Base-by-base conservation (phyloP, 73 alveolate species). In the Paraurostyla sp. region DNA sequence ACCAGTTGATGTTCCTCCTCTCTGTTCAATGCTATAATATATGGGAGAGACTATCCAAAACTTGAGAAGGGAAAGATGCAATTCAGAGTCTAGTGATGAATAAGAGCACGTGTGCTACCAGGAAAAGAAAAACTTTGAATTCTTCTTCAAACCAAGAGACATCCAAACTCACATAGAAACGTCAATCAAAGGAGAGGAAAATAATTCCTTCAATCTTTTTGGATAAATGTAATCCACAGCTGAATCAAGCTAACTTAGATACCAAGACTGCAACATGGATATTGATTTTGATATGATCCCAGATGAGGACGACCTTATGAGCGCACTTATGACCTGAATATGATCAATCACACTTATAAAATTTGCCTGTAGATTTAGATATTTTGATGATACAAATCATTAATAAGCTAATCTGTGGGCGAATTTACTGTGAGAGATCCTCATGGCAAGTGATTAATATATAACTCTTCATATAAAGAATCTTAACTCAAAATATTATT, bases 131-230 rank as follows among this genome's bases (percentile, higher is more conserved):
- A 65, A 65, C 36, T 16, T 65, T 25, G 82, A 38, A 40, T 65
- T 65, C 82, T 65, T 65, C 36, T 65, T 65, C 82, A 65, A 30
- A 65, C 82, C 56, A 3, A 38, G 42, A 38, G 56, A 38, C 13
- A 65, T 65, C 32, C 60, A 65, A 58, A 65, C 13, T 22, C 82
- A 65, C 25, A 65, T 65, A 58, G 82, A 65, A 18, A 13, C 9
- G 7, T n/a, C 82, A 38, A 40, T 65, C 82, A 65, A 65, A 15
- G 82, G 82, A n/a, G n/a, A n/a, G n/a, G n/a, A n/a, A n/a, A n/a
- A n/a, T n/a, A n/a, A n/a, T n/a, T n/a, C n/a, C n/a, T n/a, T n/a
- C n/a, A n/a, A n/a, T n/a, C n/a, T n/a, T n/a, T n/a, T n/a, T n/a
- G n/a, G n/a, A n/a, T n/a, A n/a, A n/a, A n/a, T n/a, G n/a, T n/a